These are phyloP conservation scores for Exophiala spinifera DNA, from an alignment of 2,329 filamentous ascomycete genomes.

Conservation along the genomic window DNA sequence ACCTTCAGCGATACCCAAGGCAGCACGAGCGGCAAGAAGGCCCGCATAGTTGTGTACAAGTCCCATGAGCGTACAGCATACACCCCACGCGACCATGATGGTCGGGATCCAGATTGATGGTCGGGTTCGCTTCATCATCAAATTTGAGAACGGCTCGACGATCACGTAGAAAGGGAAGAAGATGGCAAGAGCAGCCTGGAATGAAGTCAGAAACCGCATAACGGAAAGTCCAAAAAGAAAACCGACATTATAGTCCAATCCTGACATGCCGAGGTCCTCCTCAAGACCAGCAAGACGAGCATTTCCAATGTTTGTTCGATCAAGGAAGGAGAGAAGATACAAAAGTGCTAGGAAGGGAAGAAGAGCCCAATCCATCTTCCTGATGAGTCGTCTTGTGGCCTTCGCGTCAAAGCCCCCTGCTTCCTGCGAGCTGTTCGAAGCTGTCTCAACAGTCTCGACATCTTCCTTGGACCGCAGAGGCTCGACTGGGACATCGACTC, in stretches of 20 bases:
- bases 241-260: constrained; percentile 42
- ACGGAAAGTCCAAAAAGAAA: not conserved
- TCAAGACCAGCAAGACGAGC: constrained; percentile 46
- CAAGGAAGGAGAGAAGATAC: constrained; percentile 65
- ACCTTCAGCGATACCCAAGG: constrained; percentile 41
- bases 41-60: constrained; percentile 36
- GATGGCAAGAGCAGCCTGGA: constrained; percentile 19
- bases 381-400: constrained; percentile 26
- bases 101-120: constrained; percentile 20
- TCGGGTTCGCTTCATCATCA: constrained; percentile 21
- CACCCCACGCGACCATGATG: constrained; percentile 42
- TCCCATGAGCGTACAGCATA: constrained; percentile 51
- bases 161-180: constrained; percentile 26
- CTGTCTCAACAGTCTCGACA: constrained; percentile 29
- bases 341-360: constrained; percentile 41
- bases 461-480: constrained; percentile 7
- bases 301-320: constrained; percentile 49
- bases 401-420: constrained; percentile 27
- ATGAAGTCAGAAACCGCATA: constrained; percentile 28
- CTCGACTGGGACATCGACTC: constrained; percentile 14
- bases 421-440: constrained; percentile 15
- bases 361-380: constrained; percentile 38
- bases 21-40: constrained; percentile 33
- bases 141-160: constrained; percentile 39
- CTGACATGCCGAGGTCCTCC: constrained; percentile 41